Conservation (phyloP, 768 basidiomycete genomes). For the Gloeostereum incarnatum region DNA sequence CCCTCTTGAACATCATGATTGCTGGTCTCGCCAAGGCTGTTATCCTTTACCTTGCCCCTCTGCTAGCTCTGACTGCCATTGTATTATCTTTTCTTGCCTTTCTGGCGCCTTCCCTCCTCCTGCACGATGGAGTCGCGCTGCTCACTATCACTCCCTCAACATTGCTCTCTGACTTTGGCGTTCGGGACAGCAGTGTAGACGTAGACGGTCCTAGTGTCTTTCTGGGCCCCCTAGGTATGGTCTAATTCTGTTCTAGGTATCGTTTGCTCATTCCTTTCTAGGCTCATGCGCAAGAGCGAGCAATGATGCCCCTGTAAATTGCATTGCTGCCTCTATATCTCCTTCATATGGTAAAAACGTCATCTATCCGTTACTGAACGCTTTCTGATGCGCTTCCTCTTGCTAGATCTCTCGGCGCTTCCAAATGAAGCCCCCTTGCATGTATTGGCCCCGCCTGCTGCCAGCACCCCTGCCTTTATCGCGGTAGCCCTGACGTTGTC, state of each 20-base stretch:
- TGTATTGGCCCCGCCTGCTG: conserved; percentile 49
- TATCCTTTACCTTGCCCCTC: conserved; percentile 58
- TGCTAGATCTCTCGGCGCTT: conserved; percentile 55
- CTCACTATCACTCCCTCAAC: conserved; percentile 55
- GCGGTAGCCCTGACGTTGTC: conserved; percentile 50
- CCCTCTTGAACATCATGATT: conserved; percentile 61
- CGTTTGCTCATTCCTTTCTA: conserved; percentile 15
- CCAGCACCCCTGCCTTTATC: conserved; percentile 54
- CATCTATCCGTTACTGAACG: neutral
- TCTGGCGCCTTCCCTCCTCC: conserved; percentile 53
- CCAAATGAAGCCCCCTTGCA: conserved; percentile 45
- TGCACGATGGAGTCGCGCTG: conserved; percentile 55
- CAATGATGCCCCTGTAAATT: conserved; percentile 41
- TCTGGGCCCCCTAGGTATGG: conserved; percentile 57
- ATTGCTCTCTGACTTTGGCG: conserved; percentile 23
- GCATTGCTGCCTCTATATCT: conserved; percentile 43
- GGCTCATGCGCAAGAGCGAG: conserved; percentile 58
- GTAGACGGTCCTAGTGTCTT: conserved; percentile 65
- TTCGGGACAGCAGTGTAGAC: conserved; percentile 7
- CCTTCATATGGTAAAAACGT: conserved; percentile 47
- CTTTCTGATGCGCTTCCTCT: neutral
- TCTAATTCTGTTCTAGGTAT: neutral
- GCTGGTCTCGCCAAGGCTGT: conserved; percentile 59
- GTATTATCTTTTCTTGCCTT: conserved; percentile 60
- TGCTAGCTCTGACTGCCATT: conserved; percentile 56